Evolutionary conservation across 108 stramenopile genomes (phyloP).

Genomic region (Hondaea fermentalgiana): DNA sequence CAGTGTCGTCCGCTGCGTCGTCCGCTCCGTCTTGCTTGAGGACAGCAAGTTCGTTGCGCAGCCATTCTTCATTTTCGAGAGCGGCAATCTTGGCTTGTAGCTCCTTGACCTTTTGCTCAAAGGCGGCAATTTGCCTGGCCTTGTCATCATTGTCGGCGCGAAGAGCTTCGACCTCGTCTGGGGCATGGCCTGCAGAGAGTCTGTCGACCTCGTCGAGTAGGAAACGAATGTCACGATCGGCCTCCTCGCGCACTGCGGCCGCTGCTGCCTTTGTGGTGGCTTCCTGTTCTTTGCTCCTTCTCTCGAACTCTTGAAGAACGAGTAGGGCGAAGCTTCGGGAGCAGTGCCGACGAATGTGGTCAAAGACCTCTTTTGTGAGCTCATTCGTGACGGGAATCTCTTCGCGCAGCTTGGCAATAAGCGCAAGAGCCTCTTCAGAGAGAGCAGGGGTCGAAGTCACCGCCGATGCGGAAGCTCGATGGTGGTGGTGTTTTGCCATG

Average conservation of each 20-base stretch:
- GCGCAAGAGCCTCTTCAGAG: background rate
- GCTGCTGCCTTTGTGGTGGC: background rate
- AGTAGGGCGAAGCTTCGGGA: background rate
- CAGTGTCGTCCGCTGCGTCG: too few relatives aligned
- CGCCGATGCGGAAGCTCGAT: too few relatives aligned
- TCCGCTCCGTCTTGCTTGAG: background rate
- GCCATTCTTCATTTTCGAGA: background rate
- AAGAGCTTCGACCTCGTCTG: background rate
- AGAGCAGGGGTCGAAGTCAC: background rate
- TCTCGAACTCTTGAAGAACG: background rate
- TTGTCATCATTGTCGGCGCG: background rate
- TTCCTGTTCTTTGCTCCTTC: background rate
- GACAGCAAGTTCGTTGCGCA: background rate
- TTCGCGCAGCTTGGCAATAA: background rate
- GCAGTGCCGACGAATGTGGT: background rate
- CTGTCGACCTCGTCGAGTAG: background rate
- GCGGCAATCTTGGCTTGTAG: background rate
- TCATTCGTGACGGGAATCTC: background rate
- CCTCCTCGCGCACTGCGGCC: background rate
- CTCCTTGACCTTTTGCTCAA: background rate
- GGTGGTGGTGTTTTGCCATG: too few relatives aligned
- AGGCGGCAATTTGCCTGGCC: background rate
- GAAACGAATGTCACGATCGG: background rate
- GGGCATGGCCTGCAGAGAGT: background rate
- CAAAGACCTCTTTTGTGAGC: background rate